Base-by-base conservation (phyloP, 1,284 basidiomycete genomes). In the Microbotryum lychnidis-dioicae region DNA sequence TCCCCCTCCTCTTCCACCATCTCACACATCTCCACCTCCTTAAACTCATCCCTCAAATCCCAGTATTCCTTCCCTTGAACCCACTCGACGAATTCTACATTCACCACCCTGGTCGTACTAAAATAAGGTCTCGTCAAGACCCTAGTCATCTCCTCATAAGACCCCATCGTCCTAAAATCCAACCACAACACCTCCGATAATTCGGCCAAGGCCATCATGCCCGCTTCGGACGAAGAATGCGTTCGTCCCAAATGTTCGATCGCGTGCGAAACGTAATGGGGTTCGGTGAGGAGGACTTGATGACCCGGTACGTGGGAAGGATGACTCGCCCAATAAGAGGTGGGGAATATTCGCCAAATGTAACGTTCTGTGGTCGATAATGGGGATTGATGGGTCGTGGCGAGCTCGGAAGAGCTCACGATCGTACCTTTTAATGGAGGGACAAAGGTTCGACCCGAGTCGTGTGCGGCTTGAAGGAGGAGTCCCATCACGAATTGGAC, bases 331-430 rank as follows among this genome's bases (percentile, higher is more conserved):
- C 63, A 65, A 6, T 37, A 27, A n/a, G 63, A 10, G 48, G 54
- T n/a, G n/a, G 63, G 63, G 48, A 65, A 60, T 21, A 56, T 8
- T 16, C 61, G 57, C 57, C 57, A 65, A 44, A 60, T 27, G 60
- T 65, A 62, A 14, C 27, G 37, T 20, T 58, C 57, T 12, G 21
- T 31, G 16, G 23, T 29, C 51, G 7, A 25, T 4, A 50, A 21
- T 47, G 14, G 37, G 12, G n/a, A 23, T 2, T 46, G 27, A 20
- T 46, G 49, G 0, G 29, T 20, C 25, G 50, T 46, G 42, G 3
- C 37, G 25, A 10, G 47, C 9, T 7, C 6, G 6, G 55, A 10
- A 23, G 44, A 27, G 50, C 29, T 18, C 9, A 50, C 33, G 45
- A 53, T n/a, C 14, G 50, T 27, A 9, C 23, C 58, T 2, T 61